These are phyloP conservation scores for Physcomitrium patens DNA, from an alignment of 225 moss, liverwort and hornwort species.

Conservation along the genomic window DNA sequence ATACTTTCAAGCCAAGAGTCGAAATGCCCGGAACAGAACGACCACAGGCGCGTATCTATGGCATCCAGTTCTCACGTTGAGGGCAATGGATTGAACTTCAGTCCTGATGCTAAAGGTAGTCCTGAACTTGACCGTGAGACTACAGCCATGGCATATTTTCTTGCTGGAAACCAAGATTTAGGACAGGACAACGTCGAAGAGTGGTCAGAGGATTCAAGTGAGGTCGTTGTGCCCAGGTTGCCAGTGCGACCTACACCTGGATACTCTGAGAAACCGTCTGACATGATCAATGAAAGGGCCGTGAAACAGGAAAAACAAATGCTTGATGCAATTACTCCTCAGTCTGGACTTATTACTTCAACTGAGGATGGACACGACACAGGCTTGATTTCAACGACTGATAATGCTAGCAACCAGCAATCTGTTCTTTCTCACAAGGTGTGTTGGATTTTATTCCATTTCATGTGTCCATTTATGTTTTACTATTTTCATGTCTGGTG, in stretches of 20 bases:
- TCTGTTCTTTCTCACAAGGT: constrained; percentile 48
- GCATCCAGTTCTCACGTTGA: constrained; percentile 45
- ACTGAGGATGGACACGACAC: constrained; percentile 18
- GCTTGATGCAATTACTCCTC: constrained; percentile 42
- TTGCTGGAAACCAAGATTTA: constrained; percentile 59
- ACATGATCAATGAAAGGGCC: constrained; percentile 28
- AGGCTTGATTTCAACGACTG: constrained; percentile 25
- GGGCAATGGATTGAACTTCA: constrained; percentile 40
- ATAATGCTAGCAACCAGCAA: constrained; percentile 31
- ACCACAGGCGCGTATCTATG: constrained; percentile 43
- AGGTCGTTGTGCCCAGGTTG: constrained; percentile 54
- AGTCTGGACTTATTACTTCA: constrained; percentile 36
- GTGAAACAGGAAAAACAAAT: constrained; percentile 39
- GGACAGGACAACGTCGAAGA: constrained; percentile 56
- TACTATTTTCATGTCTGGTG: background rate
- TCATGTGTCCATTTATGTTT: background rate
- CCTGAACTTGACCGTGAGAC: constrained; percentile 72
- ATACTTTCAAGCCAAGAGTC: constrained; percentile 42
- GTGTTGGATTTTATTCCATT: background rate
- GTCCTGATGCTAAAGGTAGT: constrained; percentile 43
- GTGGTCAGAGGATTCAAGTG: constrained; percentile 75
- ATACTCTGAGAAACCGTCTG: constrained; percentile 48
- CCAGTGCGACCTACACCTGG: constrained; percentile 49
- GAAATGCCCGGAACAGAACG: constrained; percentile 33
- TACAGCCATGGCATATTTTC: constrained; percentile 77